A percentile compares a stretch with the other conserved stretches of the same genome.
phyloP scores from a whole-genome alignment of 805 yeast genomes.

The Jamesozyma gamospora region DNA sequence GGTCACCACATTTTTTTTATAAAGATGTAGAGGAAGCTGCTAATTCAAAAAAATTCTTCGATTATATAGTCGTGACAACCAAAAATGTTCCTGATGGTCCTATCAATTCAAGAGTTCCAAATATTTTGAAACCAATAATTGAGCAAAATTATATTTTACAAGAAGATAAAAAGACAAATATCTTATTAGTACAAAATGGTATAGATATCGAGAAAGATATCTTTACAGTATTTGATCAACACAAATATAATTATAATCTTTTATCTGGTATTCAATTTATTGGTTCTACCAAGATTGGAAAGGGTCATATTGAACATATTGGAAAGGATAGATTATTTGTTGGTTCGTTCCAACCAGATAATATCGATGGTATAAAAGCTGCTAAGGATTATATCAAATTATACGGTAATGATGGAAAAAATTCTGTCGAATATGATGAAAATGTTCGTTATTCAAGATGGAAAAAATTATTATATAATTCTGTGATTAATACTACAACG shows the following conservation, averaged over 20 bases:
- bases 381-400: slow-evolving; percentile 33
- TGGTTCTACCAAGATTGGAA: slow-evolving; percentile 43
- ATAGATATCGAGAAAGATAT: slow-evolving; percentile 53
- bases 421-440: slow-evolving; percentile 33
- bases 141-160: slow-evolving; percentile 23
- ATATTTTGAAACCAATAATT: slow-evolving; percentile 42
- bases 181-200: slow-evolving; percentile 59
- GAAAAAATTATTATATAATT: slow-evolving; percentile 57
- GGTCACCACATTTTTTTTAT: slow-evolving; percentile 49
- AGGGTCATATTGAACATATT: slow-evolving; percentile 40
- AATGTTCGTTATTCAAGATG: slow-evolving; percentile 45
- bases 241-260: slow-evolving; percentile 22
- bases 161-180: slow-evolving; percentile 29
- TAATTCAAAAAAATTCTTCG: slow-evolving; percentile 34
- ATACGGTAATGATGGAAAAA: slow-evolving; percentile 35
- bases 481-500: slow-evolving; percentile 51
- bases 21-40: slow-evolving; percentile 40
- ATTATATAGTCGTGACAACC: slow-evolving; percentile 53
- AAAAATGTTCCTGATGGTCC: slow-evolving; percentile 61
- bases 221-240: slow-evolving; percentile 35
- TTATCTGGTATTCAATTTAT: slow-evolving; percentile 57
- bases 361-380: slow-evolving; percentile 26
- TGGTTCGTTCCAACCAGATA: slow-evolving; percentile 39
- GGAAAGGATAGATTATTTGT: slow-evolving; percentile 42
- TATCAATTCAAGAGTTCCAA: slow-evolving; percentile 35